Evolutionary conservation across 352 stramenopile species (phyloP), one percentile per base, ranked within the genome.

Genomic region (Pythium periplocum): DNA sequence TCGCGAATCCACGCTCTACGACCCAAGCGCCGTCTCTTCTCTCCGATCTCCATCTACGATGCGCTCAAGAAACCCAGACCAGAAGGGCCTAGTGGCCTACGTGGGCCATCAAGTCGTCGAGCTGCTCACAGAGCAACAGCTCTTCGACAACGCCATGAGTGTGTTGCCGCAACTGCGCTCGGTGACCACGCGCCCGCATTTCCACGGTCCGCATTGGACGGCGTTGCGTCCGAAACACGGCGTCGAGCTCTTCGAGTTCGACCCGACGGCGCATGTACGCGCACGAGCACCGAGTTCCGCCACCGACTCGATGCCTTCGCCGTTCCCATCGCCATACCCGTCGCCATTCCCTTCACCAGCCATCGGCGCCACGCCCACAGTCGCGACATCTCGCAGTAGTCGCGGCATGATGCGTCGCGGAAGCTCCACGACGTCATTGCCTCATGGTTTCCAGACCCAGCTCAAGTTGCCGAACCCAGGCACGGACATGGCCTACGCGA

Each of bases 181-280:
- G 1, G 55, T 62, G n/a, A 46, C 53, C 9, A 17, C 61, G 3
- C 46, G 46, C 6, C 47, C 52, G 11, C 56, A 67, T 30, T 71
- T 71, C 53, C 48, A 66, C 33, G 64, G 64, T 6, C 44, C 55
- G 4, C 57, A 68, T 48, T 71, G 64, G 64, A 57, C 56, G 12
- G 40, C 49, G 7, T 54, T 66, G 33, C 56, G 51, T 42, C 51
- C 57, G 40, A 59, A 60, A 5, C 55, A 82, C 48, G 72, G 70
- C 8, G 66, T 64, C 7, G 64, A 80, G 46, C 64, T 81, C 59
- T 71, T 60, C 17, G 73, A 81, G 60, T 83, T 83, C 46, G 70
- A 86, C 47, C 75, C 70, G n/a, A 38, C 51, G 7, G 5, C 3
- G 11, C 8, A 11, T 12, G 33, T 33, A 17, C 35, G 11, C 53